phyloP scores from a whole-genome alignment of 192 early-diverging fungal species.

The Kickxella alabastrina region DNA sequence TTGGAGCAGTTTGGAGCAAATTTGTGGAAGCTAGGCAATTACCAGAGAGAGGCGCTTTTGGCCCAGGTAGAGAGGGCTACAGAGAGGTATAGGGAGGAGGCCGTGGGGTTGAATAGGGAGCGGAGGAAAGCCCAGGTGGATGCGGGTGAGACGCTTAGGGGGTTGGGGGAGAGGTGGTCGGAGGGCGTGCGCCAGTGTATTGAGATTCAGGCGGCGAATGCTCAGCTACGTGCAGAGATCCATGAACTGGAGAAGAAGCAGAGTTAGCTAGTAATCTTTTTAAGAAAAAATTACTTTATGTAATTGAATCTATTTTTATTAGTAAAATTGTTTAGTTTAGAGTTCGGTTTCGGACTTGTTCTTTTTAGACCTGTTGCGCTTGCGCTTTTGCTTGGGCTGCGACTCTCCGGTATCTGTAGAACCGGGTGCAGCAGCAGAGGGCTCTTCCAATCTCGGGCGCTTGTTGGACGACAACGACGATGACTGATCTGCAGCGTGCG shows the following conservation, averaged over 20 bases:
- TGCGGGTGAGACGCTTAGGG: slow-evolving; percentile 25
- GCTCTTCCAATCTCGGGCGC: slow-evolving; percentile 7
- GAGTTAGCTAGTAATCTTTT: neutral
- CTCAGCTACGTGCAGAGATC: slow-evolving; percentile 22
- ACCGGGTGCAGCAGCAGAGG: neutral
- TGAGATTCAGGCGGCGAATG: slow-evolving; percentile 44
- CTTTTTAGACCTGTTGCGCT: slow-evolving; percentile 14
- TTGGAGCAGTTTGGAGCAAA: slow-evolving; percentile 48
- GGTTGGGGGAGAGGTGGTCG: slow-evolving; percentile 28
- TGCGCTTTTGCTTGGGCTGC: slow-evolving; percentile 17
- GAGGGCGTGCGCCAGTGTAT: slow-evolving; percentile 38
- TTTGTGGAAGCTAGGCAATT: slow-evolving; percentile 44
- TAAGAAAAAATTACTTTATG: no score
- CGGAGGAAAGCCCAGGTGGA: slow-evolving; percentile 42
- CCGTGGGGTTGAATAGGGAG: slow-evolving; percentile 32
- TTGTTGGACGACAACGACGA: slow-evolving; percentile 9
- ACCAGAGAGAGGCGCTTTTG: slow-evolving; percentile 37
- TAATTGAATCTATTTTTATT: slow-evolving; percentile 1
- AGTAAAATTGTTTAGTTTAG: neutral
- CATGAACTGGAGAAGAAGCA: slow-evolving; percentile 2
- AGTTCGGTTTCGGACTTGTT: neutral
- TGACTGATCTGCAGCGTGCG: no score
- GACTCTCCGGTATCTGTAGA: neutral
- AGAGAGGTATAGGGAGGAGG: slow-evolving; percentile 9
- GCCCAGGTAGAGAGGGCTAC: slow-evolving; percentile 20